A percentile compares a stretch with the other conserved stretches of the same genome.
Conservation (phyloP, 176 grass and related monocot species). For the Triticum dicoccoides region DNA sequence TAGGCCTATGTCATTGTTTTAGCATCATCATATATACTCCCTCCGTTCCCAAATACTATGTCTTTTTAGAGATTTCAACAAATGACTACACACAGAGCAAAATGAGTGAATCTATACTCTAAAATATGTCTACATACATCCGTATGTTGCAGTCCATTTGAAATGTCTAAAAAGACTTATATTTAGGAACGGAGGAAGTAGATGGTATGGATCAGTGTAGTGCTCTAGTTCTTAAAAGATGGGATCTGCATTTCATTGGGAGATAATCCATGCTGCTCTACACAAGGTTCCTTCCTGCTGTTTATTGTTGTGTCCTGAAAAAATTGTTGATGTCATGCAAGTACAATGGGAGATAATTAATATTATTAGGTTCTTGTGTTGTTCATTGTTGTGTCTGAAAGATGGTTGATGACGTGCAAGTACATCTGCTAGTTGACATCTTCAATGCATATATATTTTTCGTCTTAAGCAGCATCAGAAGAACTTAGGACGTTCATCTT, state of each 20-base stretch:
- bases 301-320: not conserved
- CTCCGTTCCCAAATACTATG: too few relatives aligned
- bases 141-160: too few relatives aligned
- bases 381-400: not conserved
- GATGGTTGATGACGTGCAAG: slow-evolving; percentile 6
- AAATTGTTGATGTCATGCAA: slow-evolving; percentile 13
- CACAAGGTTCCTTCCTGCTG: slow-evolving; percentile 3
- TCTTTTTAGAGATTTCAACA: too few relatives aligned
- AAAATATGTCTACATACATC: too few relatives aligned
- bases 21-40: not conserved
- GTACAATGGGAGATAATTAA: not conserved
- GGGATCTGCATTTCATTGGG: not conserved
- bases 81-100: too few relatives aligned
- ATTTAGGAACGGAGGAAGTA: too few relatives aligned
- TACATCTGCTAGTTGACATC: not conserved
- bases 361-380: not conserved
- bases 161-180: too few relatives aligned
- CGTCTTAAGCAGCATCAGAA: slow-evolving; percentile 33
- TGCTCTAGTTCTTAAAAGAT: slow-evolving; percentile 1
- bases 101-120: too few relatives aligned
- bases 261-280: not conserved
- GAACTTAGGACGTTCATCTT: slow-evolving; percentile 44
- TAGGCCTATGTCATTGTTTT: not conserved
- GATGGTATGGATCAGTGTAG: slow-evolving; percentile 1
- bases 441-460: slow-evolving; percentile 7